Conservation (phyloP, 2,329 filamentous ascomycete species). For the Aspergillus uvarum region DNA sequence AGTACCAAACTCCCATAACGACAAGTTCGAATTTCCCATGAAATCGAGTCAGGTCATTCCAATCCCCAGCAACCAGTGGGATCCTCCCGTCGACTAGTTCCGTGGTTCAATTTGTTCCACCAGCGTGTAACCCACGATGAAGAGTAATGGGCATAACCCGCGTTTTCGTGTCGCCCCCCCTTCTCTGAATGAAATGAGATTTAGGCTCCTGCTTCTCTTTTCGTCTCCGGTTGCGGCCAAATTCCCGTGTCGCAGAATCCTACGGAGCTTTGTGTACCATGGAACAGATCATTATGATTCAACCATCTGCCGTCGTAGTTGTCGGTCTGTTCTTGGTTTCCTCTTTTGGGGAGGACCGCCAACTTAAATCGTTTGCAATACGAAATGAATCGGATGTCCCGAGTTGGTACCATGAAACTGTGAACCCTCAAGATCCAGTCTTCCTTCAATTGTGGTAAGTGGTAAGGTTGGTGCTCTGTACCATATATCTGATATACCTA, state of each 20-base stretch:
- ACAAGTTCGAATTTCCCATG: not conserved
- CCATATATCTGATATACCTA: too few species aligned
- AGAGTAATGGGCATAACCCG: slow-evolving; percentile 7
- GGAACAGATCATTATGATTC: not conserved
- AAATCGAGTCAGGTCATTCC: slow-evolving; percentile 8
- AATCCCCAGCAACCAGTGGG: slow-evolving; percentile 17
- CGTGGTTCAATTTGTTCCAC: slow-evolving; percentile 23
- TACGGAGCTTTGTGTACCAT: slow-evolving; percentile 9
- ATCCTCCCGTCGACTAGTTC: slow-evolving; percentile 20
- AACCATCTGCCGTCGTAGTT: not conserved
- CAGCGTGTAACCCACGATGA: slow-evolving; percentile 14
- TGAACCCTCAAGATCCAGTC: not conserved
- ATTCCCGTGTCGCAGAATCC: slow-evolving; percentile 2
- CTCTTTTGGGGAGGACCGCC: not conserved
- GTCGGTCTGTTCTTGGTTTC: not conserved
- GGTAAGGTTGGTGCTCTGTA: too few species aligned
- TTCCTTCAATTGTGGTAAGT: not conserved
- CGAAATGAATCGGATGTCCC: not conserved
- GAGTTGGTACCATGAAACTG: not conserved
- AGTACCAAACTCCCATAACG: not conserved
- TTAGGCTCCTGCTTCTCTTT: not conserved
- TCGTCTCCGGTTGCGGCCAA: not conserved
- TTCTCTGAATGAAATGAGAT: too few species aligned
- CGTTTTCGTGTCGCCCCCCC: slow-evolving; percentile 5
- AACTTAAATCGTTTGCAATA: not conserved